phyloP scores from a whole-genome alignment of 805 yeast species.

The Candida michaelii region DNA sequence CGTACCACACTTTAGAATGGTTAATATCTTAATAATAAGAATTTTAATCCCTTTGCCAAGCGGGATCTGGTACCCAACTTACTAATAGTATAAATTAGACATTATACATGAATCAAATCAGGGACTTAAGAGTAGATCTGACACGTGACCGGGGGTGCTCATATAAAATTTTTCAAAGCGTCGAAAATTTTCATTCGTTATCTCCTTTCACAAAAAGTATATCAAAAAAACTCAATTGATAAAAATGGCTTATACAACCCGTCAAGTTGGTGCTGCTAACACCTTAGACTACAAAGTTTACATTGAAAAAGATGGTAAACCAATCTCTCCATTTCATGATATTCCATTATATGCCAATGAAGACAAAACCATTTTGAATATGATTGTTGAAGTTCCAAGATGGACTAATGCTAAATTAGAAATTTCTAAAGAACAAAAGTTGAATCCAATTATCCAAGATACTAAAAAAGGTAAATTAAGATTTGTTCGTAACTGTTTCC shows the following conservation, averaged over 20 bases:
- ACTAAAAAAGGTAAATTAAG: slow-evolving; percentile 95
- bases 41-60: too few relatives aligned
- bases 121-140: neutral
- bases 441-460: slow-evolving; percentile 96
- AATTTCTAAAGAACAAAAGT: slow-evolving; percentile 76
- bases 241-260: slow-evolving; percentile 74
- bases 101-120: too few relatives aligned
- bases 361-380: slow-evolving; percentile 72
- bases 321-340: slow-evolving; percentile 90
- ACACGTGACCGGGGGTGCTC: slow-evolving; percentile 4
- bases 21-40: too few relatives aligned
- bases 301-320: slow-evolving; percentile 91
- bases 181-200: slow-evolving; percentile 1
- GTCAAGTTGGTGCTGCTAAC: slow-evolving; percentile 95
- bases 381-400: slow-evolving; percentile 97
- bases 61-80: too few relatives aligned
- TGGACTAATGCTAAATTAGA: slow-evolving; percentile 98
- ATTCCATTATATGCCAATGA: slow-evolving; percentile 83
- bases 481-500: slow-evolving; percentile 96
- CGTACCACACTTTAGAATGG: too few relatives aligned
- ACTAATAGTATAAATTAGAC: too few relatives aligned
- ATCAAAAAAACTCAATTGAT: slow-evolving; percentile 2
- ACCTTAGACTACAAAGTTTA: slow-evolving; percentile 89
- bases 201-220: neutral
- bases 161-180: slow-evolving; percentile 5